Percentiles rank a stretch among this genome's conserved stretches.
Evolutionary conservation across 805 yeast genomes (phyloP).

Genomic region (Cyberlindnera amylophila): DNA sequence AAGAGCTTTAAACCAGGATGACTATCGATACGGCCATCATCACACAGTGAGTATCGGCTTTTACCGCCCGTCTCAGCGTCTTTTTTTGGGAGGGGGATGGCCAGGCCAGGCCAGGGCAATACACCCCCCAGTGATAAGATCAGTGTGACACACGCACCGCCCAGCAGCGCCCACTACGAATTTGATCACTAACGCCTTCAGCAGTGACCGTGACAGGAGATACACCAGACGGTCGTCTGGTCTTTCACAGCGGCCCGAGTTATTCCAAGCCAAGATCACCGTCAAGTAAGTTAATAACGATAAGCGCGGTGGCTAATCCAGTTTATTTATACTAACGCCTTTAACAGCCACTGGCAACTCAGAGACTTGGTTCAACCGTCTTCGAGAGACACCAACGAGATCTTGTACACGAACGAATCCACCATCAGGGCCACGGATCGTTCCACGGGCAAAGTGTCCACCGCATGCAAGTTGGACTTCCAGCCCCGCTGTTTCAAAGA

Average conservation of each 20-base stretch:
- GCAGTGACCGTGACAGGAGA: constrained; percentile 5
- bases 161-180: too few relatives aligned
- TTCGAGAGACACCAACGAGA: constrained; percentile 37
- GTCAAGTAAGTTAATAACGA: constrained; percentile 30
- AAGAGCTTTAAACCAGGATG: not conserved
- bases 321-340: constrained; percentile 12
- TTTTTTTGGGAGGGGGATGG: too few relatives aligned
- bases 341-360: constrained; percentile 69
- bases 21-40: not conserved
- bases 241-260: constrained; percentile 16
- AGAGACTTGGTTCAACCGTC: constrained; percentile 64
- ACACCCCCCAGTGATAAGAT: too few relatives aligned
- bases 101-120: too few relatives aligned
- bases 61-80: too few relatives aligned
- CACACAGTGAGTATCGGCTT: constrained; percentile 1
- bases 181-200: too few relatives aligned
- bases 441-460: constrained; percentile 30
- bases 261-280: constrained; percentile 32
- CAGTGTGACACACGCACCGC: too few relatives aligned
- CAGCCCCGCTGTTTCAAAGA: constrained; percentile 70
- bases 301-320: not conserved
- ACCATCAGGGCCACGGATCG: constrained; percentile 45
- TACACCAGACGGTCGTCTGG: constrained; percentile 16
- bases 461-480: constrained; percentile 51
- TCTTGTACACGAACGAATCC: constrained; percentile 59